phyloP scores from a whole-genome alignment of 768 basidiomycete species.

The Boletales sp. region DNA sequence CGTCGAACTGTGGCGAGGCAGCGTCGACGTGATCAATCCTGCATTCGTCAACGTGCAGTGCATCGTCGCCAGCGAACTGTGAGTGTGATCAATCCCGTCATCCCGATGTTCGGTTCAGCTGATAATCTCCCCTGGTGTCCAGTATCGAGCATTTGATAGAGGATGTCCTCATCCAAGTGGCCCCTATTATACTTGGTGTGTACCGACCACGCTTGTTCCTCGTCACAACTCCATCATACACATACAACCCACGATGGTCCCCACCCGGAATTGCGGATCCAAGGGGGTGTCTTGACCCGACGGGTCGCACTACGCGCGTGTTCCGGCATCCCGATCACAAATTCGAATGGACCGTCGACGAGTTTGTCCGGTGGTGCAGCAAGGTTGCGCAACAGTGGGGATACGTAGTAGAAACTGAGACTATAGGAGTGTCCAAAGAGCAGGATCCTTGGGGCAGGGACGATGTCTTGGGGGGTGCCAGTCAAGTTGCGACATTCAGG shows the following conservation, averaged over 20 bases:
- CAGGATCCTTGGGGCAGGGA: constrained; percentile 74
- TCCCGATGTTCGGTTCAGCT: neutral
- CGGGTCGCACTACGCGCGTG: constrained; percentile 63
- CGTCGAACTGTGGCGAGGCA: constrained; percentile 72
- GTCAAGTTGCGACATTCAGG: constrained; percentile 62
- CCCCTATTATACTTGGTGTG: constrained; percentile 67
- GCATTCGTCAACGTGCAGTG: constrained; percentile 64
- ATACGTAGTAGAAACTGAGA: constrained; percentile 57
- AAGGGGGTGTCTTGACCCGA: constrained; percentile 68
- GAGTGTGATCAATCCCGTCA: constrained; percentile 4
- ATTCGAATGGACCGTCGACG: constrained; percentile 82
- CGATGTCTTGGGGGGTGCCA: constrained; percentile 58
- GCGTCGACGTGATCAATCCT: constrained; percentile 63
- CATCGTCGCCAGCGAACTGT: constrained; percentile 83
- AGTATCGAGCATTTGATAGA: constrained; percentile 80
- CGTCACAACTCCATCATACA: constrained; percentile 83
- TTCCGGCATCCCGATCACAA: constrained; percentile 86
- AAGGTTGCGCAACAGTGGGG: constrained; percentile 62
- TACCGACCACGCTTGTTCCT: constrained; percentile 75
- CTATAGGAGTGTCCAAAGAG: constrained; percentile 57
- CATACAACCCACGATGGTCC: constrained; percentile 75
- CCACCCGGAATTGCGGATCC: constrained; percentile 44
- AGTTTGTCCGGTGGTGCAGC: constrained; percentile 66
- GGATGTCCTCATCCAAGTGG: constrained; percentile 55
- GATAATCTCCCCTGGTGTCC: constrained; percentile 4